These are phyloP conservation scores for Blastocystis sp. DNA, from an alignment of 352 stramenopile genomes.

Conservation along the genomic window DNA sequence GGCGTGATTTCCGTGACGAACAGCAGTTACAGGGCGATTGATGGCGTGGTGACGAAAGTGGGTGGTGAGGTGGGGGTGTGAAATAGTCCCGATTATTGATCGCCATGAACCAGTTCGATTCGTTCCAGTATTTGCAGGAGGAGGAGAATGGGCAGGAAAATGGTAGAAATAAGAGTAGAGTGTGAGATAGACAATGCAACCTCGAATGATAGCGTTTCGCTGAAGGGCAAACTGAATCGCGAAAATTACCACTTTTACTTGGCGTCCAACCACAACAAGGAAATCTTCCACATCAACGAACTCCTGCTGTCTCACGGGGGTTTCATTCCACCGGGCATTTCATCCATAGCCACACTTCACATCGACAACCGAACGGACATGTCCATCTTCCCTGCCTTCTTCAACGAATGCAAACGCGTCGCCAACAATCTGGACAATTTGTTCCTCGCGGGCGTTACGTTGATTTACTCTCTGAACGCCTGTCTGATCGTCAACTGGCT, in stretches of 20 bases:
- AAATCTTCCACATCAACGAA: constrained; percentile 66
- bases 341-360: constrained; percentile 50
- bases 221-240: not conserved
- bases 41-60: constrained; percentile 26
- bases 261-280: constrained; percentile 27
- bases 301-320: constrained; percentile 12
- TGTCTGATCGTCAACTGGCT: constrained; percentile 48
- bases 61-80: not conserved
- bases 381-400: constrained; percentile 28
- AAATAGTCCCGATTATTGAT: constrained; percentile 66
- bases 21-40: not conserved
- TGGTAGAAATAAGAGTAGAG: not conserved
- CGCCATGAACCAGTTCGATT: constrained; percentile 55
- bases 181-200: not conserved
- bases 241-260: constrained; percentile 35
- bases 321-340: not conserved
- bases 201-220: not conserved
- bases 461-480: constrained; percentile 32
- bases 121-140: not conserved
- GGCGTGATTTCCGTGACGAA: constrained; percentile 37
- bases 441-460: constrained; percentile 18
- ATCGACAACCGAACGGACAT: constrained; percentile 55
- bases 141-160: not conserved
- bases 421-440: constrained; percentile 63
- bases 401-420: constrained; percentile 53